These are phyloP conservation scores for Typha latifolia DNA, from an alignment of 176 grass and related monocot genomes.

Conservation along the genomic window DNA sequence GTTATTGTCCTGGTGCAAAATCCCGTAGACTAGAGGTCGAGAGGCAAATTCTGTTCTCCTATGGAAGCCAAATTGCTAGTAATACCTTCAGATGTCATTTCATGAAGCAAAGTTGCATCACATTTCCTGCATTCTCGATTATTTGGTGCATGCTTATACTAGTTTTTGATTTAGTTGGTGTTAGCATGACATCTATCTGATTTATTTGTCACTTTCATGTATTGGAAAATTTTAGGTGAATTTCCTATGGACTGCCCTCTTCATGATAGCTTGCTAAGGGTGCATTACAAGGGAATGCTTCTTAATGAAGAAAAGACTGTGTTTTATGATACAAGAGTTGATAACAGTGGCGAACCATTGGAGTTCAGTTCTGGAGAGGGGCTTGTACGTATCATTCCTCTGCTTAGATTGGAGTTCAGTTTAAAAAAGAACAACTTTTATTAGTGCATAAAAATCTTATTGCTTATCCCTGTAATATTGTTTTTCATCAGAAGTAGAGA, in stretches of 20 bases:
- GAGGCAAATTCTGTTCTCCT: too few species aligned
- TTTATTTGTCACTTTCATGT: constrained; percentile 9
- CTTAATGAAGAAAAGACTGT: constrained; percentile 78
- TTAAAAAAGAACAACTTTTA: neutral
- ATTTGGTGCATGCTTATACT: neutral
- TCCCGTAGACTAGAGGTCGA: too few species aligned
- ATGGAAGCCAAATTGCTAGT: too few species aligned
- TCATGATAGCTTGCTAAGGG: constrained; percentile 92
- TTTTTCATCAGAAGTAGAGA: neutral
- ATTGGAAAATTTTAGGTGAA: constrained; percentile 51
- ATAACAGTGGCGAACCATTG: constrained; percentile 86
- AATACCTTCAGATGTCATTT: too few species aligned
- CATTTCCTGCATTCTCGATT: neutral
- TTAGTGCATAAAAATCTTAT: neutral
- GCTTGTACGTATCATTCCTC: constrained; percentile 35
- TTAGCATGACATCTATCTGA: constrained; percentile 12
- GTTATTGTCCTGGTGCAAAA: too few species aligned
- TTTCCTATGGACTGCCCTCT: constrained; percentile 99
- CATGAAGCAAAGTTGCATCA: too few species aligned
- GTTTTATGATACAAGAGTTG: constrained; percentile 89
- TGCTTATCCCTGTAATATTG: neutral
- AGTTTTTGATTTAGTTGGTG: constrained; percentile 15
- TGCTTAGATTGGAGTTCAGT: neutral
- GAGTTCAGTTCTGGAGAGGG: constrained; percentile 98
- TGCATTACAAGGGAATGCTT: constrained; percentile 90